Evolutionary conservation across 352 stramenopile species (phyloP), one percentile per base, ranked within the genome.

Genomic region (Globisporangium okanoganense): DNA sequence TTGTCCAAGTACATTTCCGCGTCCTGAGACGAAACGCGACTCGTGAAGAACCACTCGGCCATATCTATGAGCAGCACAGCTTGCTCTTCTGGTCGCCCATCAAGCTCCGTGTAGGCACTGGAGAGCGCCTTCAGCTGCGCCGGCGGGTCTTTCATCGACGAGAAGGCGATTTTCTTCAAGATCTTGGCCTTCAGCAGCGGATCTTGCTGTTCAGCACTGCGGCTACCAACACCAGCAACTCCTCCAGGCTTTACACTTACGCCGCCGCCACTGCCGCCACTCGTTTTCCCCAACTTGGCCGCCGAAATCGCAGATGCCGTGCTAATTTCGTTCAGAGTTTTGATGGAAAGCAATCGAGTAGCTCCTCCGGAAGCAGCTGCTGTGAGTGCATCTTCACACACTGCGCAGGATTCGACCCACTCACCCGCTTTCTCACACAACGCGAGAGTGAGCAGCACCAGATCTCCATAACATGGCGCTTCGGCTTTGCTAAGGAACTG

Each of bases 1-100:
- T 61, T 73, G n/a, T 88, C 68, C 7, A 95, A 51, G 62, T 93
- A 78, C 10, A 69, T 47, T 1, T 82, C 56, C 1, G 78, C 70
- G 29, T 93, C 86, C 55, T 87, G 63, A 20, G 63, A 48, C 0
- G 83, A 70, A 33, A 92, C 76, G 3, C 82, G 75, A 40, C 90
- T 88, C 1, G 85, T 83, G 56, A 83, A 80, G 24, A 96, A 58
- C 87, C 87, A 97, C 62, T 97, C 88, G 5, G 80, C 87, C 50
- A 96, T 80, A 43, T 97, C 87, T 0, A 96, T 59, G 18, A 95
- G 60, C 24, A 88, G 60, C 16, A 88, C 45, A 9, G 78, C 64
- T 50, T 89, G 78, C 49, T 90, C 75, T 63, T 96, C 87, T 16
- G 70, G 44, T 27, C 70, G 74, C 13, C 71, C 81, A 6, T 82